Percentiles rank a stretch among this genome's conserved stretches.
phyloP scores from a whole-genome alignment of 2,329 filamentous ascomycete species.

The Cryphonectria naterciae region DNA sequence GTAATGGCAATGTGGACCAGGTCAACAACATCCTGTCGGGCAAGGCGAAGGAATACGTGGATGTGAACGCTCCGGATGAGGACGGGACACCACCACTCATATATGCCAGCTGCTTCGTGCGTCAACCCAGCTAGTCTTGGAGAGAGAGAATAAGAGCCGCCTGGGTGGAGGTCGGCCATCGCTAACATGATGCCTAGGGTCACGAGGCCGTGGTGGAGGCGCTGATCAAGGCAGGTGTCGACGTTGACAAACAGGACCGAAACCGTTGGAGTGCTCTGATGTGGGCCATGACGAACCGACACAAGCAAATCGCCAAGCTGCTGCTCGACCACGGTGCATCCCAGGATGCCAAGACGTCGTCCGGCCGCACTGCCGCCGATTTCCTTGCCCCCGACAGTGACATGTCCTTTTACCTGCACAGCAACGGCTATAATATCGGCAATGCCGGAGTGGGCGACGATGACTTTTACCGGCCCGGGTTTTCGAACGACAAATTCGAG shows the following conservation, averaged over 20 bases:
- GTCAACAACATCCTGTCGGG: conserved; percentile 77
- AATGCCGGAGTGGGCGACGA: conserved; percentile 73
- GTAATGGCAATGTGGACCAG: conserved; percentile 88
- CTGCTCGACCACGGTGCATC: conserved; percentile 92
- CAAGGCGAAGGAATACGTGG: conserved; percentile 73
- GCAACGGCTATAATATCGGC: conserved; percentile 90
- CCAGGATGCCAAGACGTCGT: conserved; percentile 93
- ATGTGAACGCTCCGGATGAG: conserved; percentile 87
- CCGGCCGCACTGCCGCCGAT: conserved; percentile 91
- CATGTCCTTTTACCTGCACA: conserved; percentile 92
- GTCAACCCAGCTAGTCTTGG: conserved; percentile 38
- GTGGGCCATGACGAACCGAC: conserved; percentile 99
- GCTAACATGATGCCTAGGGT: conserved; percentile 56
- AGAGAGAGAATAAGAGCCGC: not conserved
- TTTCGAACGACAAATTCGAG: conserved; percentile 92
- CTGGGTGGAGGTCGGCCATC: conserved; percentile 4
- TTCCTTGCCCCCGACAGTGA: conserved; percentile 96
- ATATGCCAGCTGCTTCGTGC: conserved; percentile 95
- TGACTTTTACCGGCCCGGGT: conserved; percentile 92
- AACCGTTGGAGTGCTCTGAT: conserved; percentile 98
- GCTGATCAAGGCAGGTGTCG: conserved; percentile 81
- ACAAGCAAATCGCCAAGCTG: conserved; percentile 93
- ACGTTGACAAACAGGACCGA: conserved; percentile 90
- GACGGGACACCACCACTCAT: conserved; percentile 96
- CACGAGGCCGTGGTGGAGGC: conserved; percentile 87